These are phyloP conservation scores for Pestalotiopsis sp. DNA, from an alignment of 2,329 filamentous ascomycete genomes.

Conservation along the genomic window DNA sequence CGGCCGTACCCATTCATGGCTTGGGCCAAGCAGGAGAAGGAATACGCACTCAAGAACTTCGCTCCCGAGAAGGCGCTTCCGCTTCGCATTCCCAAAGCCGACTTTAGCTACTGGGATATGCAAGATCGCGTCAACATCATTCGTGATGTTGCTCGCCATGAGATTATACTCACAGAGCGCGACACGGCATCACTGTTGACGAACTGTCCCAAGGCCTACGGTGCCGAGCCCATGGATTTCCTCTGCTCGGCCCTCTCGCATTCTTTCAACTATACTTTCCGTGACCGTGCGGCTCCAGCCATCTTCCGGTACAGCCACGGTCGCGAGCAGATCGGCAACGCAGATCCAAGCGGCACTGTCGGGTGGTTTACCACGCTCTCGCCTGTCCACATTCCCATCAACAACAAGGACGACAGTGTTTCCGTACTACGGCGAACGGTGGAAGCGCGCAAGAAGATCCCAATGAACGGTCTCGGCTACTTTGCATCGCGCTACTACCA, in stretches of 20 bases:
- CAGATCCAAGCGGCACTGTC: constrained; percentile 40
- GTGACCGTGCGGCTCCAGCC: constrained; percentile 32
- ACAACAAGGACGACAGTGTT: constrained; percentile 13
- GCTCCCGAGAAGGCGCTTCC: constrained; percentile 15
- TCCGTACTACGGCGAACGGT: constrained; percentile 6
- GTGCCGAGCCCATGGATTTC: constrained; percentile 40
- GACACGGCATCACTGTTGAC: constrained; percentile 26
- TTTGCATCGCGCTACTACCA: constrained; percentile 14
- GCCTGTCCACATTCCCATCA: constrained; percentile 27
- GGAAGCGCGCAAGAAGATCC: constrained; percentile 13
- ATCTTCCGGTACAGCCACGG: constrained; percentile 46
- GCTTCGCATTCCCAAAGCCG: constrained; percentile 16
- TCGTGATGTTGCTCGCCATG: not conserved
- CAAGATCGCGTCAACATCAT: constrained; percentile 9
- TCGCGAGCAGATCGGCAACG: constrained; percentile 35
- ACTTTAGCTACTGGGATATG: constrained; percentile 17
- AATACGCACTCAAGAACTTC: constrained; percentile 13
- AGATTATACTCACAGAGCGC: constrained; percentile 27
- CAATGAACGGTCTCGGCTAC: constrained; percentile 13
- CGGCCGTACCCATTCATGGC: constrained; percentile 35
- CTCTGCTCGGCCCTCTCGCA: constrained; percentile 35
- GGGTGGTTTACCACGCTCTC: constrained; percentile 49
- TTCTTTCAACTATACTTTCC: constrained; percentile 35
- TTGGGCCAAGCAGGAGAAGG: constrained; percentile 29
- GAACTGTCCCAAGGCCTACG: constrained; percentile 23